phyloP scores from a whole-genome alignment of 2,329 filamentous ascomycete species.

The Proliferodiscus dingleyae region DNA sequence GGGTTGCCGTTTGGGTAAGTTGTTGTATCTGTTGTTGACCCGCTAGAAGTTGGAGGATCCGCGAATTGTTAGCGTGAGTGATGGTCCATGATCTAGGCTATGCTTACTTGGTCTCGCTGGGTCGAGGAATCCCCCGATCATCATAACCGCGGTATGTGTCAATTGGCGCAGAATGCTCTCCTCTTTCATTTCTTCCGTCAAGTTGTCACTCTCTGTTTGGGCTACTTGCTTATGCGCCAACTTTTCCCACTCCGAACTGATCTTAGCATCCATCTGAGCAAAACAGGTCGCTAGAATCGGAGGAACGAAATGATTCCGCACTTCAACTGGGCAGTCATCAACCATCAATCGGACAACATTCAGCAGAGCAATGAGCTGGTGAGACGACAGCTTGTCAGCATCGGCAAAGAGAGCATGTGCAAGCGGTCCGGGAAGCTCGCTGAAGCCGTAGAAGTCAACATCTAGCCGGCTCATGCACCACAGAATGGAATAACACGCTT shows the following conservation, averaged over 20 bases:
- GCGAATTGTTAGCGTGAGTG: slow-evolving; percentile 3
- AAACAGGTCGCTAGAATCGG: slow-evolving; percentile 80
- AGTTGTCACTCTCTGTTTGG: slow-evolving; percentile 65
- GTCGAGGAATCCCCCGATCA: slow-evolving; percentile 86
- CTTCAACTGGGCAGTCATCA: slow-evolving; percentile 80
- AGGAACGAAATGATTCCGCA: slow-evolving; percentile 75
- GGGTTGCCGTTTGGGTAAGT: slow-evolving; percentile 21
- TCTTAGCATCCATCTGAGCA: slow-evolving; percentile 79
- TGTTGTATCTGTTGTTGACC: slow-evolving; percentile 26
- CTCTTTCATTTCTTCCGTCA: slow-evolving; percentile 96
- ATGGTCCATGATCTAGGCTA: neutral
- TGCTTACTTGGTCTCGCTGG: slow-evolving; percentile 59
- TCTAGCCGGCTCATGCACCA: slow-evolving; percentile 89
- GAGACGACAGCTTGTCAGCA: slow-evolving; percentile 76
- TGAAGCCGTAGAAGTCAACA: slow-evolving; percentile 84
- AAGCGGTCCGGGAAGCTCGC: slow-evolving; percentile 75
- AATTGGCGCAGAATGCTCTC: slow-evolving; percentile 92
- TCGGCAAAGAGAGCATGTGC: slow-evolving; percentile 81
- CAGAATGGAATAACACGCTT: slow-evolving; percentile 89
- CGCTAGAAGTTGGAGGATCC: slow-evolving; percentile 16
- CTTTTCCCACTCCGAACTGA: slow-evolving; percentile 79
- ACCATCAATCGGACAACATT: slow-evolving; percentile 86
- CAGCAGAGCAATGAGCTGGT: slow-evolving; percentile 90
- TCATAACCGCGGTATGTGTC: slow-evolving; percentile 85
- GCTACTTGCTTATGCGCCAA: slow-evolving; percentile 60